Evolutionary conservation across 2,329 filamentous ascomycete species (phyloP).

Genomic region (Elsinoe fawcettii): DNA sequence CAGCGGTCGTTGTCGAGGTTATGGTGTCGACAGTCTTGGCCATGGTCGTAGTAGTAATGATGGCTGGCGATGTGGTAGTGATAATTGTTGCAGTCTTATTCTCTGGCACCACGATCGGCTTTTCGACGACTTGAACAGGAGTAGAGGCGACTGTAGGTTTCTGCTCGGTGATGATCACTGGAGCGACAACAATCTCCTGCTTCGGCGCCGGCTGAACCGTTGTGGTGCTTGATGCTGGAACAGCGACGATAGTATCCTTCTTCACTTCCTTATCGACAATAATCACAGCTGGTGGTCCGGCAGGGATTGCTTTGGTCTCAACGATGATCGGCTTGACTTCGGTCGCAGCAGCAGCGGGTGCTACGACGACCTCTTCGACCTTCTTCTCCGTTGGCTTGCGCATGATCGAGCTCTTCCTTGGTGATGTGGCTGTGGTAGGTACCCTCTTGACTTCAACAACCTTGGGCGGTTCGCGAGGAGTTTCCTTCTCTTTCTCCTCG

Average conservation of each 20-base stretch:
- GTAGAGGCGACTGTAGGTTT: neutral
- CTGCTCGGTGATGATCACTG: constrained; percentile 7
- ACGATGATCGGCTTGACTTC: constrained; percentile 11
- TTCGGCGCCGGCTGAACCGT: neutral
- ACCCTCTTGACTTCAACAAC: constrained; percentile 2
- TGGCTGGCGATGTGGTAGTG: constrained; percentile 1
- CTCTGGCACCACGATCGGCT: constrained; percentile 7
- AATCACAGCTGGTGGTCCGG: constrained; percentile 10
- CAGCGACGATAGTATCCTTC: neutral
- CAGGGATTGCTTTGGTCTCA: constrained; percentile 2
- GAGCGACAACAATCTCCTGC: constrained; percentile 4
- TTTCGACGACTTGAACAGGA: neutral
- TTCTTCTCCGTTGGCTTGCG: neutral
- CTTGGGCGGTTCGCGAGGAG: neutral
- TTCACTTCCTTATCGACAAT: constrained; percentile 6
- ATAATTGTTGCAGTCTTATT: constrained; percentile 15
- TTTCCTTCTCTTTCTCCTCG: constrained; percentile 2
- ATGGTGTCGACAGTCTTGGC: neutral
- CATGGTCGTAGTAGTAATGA: constrained; percentile 10
- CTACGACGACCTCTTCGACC: neutral
- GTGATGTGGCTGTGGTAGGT: neutral
- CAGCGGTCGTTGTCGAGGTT: neutral
- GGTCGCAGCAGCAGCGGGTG: neutral
- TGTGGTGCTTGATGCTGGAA: neutral
- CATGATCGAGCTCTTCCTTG: neutral